A percentile compares a stretch with the other conserved stretches of the same genome.
These are phyloP conservation scores for Passalora sequoiae DNA, from an alignment of 2,329 filamentous ascomycete genomes.

Conservation along the genomic window DNA sequence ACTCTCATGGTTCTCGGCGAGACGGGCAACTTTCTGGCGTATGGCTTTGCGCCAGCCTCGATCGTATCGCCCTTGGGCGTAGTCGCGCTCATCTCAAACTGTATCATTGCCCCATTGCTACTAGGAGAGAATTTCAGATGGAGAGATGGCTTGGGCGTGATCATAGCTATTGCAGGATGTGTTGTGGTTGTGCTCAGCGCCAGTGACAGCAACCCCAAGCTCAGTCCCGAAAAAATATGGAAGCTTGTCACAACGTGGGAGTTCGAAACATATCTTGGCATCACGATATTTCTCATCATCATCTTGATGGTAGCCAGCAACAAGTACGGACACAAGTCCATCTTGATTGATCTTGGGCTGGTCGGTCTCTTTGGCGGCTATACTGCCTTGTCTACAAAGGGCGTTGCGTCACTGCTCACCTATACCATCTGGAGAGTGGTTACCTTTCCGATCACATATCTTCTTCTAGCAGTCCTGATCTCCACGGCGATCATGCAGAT, in stretches of 20 bases:
- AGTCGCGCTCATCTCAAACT: slow-evolving; percentile 95
- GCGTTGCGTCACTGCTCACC: slow-evolving; percentile 89
- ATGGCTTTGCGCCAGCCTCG: slow-evolving; percentile 94
- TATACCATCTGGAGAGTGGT: slow-evolving; percentile 85
- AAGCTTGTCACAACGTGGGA: slow-evolving; percentile 78
- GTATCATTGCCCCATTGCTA: slow-evolving; percentile 89
- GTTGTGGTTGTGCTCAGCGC: slow-evolving; percentile 92
- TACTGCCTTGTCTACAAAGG: slow-evolving; percentile 94
- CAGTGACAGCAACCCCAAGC: slow-evolving; percentile 79
- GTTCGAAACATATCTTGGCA: slow-evolving; percentile 82
- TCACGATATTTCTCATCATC: slow-evolving; percentile 69
- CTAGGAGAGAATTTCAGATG: slow-evolving; percentile 84
- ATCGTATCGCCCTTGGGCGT: slow-evolving; percentile 95
- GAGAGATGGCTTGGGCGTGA: slow-evolving; percentile 80
- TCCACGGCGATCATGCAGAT: slow-evolving; percentile 92
- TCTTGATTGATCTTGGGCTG: slow-evolving; percentile 86
- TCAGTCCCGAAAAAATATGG: slow-evolving; percentile 88
- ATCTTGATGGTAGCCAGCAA: slow-evolving; percentile 76
- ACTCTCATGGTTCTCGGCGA: slow-evolving; percentile 89
- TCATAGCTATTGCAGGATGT: slow-evolving; percentile 80
- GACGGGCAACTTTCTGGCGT: slow-evolving; percentile 92
- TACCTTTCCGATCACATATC: slow-evolving; percentile 86
- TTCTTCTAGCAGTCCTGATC: slow-evolving; percentile 71
- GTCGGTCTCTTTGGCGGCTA: slow-evolving; percentile 96
- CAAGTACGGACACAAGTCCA: slow-evolving; percentile 76